Conservation (phyloP, 2,329 filamentous ascomycete species). For the Grosmannia serpens region DNA sequence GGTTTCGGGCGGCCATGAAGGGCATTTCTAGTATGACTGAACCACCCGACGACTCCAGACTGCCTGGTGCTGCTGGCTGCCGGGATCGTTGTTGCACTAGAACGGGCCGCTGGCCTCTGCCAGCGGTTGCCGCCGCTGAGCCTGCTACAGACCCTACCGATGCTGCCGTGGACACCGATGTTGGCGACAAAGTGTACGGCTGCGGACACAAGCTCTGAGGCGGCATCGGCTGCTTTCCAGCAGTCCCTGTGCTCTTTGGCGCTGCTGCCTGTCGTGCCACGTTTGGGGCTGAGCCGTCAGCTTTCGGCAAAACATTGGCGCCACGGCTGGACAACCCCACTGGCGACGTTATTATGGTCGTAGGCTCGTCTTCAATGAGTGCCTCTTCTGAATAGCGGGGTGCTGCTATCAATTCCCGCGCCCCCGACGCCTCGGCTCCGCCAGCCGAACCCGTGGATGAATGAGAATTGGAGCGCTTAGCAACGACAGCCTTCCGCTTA, state of each 20-base stretch:
- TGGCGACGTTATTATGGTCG: not conserved
- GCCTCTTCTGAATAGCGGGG: not conserved
- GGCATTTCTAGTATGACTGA: conserved; percentile 7
- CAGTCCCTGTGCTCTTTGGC: conserved; percentile 29
- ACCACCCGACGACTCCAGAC: conserved; percentile 3
- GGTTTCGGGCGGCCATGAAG: not conserved
- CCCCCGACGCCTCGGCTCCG: conserved; percentile 18
- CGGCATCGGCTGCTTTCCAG: conserved; percentile 33
- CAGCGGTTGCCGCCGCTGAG: not conserved
- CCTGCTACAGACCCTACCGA: not conserved
- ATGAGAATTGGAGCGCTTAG: conserved; percentile 36
- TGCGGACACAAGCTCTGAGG: not conserved
- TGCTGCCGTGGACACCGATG: not conserved
- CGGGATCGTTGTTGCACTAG: not conserved
- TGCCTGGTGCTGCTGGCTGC: not conserved
- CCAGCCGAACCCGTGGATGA: conserved; percentile 25
- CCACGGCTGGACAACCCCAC: not conserved
- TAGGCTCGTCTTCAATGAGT: conserved; percentile 1
- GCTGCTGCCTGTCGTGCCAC: conserved; percentile 5
- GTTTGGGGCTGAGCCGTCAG: not conserved
- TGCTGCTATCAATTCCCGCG: conserved; percentile 5
- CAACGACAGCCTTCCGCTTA: conserved; percentile 34
- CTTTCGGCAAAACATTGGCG: not conserved
- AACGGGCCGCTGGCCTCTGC: not conserved
- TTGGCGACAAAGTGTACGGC: not conserved